Conservation (phyloP, 495 filamentous ascomycete genomes). For the Xylaria palmicola region DNA sequence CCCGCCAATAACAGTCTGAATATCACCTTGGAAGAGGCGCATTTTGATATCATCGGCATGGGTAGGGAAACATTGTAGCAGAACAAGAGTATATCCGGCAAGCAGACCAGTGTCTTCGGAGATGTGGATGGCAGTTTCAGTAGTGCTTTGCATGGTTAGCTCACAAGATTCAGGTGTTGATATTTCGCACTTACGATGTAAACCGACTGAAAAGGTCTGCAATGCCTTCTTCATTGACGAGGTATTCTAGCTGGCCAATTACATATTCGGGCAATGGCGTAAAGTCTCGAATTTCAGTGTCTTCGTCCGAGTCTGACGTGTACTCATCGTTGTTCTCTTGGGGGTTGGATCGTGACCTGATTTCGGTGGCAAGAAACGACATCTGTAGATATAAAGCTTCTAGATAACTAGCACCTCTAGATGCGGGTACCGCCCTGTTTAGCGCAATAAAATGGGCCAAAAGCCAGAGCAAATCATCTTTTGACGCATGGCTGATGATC, state of each 20-base stretch:
- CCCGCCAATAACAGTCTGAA: conserved; percentile 45
- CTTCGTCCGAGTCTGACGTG: conserved; percentile 13
- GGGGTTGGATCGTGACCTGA: conserved; percentile 31
- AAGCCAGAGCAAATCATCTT: conserved; percentile 63
- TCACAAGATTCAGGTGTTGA: conserved; percentile 9
- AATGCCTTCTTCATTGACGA: conserved; percentile 43
- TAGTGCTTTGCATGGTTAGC: conserved; percentile 25
- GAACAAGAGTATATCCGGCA: conserved; percentile 81
- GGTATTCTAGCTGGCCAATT: conserved; percentile 30
- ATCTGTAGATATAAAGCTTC: conserved; percentile 51
- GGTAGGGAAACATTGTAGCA: conserved; percentile 82
- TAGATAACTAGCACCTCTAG: conserved; percentile 58
- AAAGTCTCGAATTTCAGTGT: conserved; percentile 19
- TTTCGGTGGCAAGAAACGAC: conserved; percentile 29
- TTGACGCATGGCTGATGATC: conserved; percentile 17
- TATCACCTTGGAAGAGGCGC: conserved; percentile 86
- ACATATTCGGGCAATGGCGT: conserved; percentile 32
- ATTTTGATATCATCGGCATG: conserved; percentile 88
- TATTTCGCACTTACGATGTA: conserved; percentile 32
- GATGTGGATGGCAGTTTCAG: conserved; percentile 28
- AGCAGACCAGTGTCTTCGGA: conserved; percentile 67
- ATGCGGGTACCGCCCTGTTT: conserved; percentile 48
- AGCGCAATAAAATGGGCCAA: conserved; percentile 79
- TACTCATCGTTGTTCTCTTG: conserved; percentile 18
- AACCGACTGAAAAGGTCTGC: conserved; percentile 38